These are phyloP conservation scores for Claviceps maximensis DNA, from an alignment of 2,329 filamentous ascomycete genomes.

Conservation along the genomic window DNA sequence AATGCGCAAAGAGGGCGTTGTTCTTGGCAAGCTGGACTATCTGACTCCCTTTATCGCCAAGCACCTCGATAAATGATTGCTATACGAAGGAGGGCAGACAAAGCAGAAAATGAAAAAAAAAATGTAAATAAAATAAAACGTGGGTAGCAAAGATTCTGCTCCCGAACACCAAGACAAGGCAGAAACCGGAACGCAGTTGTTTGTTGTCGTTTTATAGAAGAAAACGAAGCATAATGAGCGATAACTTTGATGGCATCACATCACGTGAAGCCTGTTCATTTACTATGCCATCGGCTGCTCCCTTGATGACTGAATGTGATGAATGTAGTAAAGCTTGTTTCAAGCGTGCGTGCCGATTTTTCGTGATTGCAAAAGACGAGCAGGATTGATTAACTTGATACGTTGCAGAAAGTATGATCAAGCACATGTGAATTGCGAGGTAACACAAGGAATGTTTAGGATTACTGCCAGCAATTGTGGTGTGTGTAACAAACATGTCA, in stretches of 20 bases:
- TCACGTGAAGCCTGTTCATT: neutral
- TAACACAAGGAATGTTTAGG: no score
- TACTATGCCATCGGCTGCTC: no score
- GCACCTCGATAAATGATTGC: neutral
- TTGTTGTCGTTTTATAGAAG: neutral
- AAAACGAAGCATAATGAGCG: no score
- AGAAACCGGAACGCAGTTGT: neutral
- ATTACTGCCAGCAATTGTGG: no score
- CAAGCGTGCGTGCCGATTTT: no score
- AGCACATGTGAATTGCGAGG: no score
- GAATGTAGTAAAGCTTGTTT: no score
- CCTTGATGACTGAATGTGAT: no score
- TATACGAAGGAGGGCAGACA: neutral
- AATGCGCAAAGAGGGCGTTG: slow-evolving; percentile 45
- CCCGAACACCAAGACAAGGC: neutral
- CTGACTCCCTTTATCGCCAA: slow-evolving; percentile 21
- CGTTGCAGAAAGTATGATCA: no score
- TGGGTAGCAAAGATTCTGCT: neutral
- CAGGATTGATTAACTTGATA: no score
- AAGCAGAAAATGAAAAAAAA: neutral
- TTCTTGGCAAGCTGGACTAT: slow-evolving; percentile 48
- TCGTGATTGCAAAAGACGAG: neutral
- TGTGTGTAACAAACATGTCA: no score
- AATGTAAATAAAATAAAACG: neutral
- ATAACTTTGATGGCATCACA: neutral